Evolutionary conservation across 768 basidiomycete species (phyloP).

Genomic region (Candolleomyces aberdarensis): DNA sequence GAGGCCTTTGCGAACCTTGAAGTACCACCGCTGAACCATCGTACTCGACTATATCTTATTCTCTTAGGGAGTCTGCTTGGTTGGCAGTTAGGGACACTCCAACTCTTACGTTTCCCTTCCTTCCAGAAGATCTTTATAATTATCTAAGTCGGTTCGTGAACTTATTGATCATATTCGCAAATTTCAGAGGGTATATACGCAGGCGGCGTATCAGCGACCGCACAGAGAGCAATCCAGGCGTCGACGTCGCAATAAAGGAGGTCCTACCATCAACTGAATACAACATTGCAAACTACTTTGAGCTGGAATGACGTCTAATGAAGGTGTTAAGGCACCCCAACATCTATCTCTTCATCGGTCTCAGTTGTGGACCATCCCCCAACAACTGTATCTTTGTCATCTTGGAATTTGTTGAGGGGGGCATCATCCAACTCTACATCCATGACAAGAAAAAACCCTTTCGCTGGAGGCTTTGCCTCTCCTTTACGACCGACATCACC

Average conservation of each 20-base stretch:
- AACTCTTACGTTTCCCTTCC: too few species aligned
- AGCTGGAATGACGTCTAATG: constrained; percentile 98
- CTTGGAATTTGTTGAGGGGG: constrained; percentile 91
- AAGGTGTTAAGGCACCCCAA: constrained; percentile 92
- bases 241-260: constrained; percentile 96
- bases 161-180: too few species aligned
- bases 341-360: constrained; percentile 90
- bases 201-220: too few species aligned
- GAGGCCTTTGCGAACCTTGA: too few species aligned
- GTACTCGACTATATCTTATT: too few species aligned
- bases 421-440: constrained; percentile 90
- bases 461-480: constrained; percentile 91
- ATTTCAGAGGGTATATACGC: too few species aligned
- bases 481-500: constrained; percentile 92
- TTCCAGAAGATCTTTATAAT: too few species aligned
- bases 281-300: constrained; percentile 96
- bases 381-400: constrained; percentile 90
- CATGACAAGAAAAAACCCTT: constrained; percentile 79
- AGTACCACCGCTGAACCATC: too few species aligned
- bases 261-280: constrained; percentile 89
- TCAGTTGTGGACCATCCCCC: constrained; percentile 73
- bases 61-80: too few species aligned
- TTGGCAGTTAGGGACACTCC: too few species aligned
- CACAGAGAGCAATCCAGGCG: constrained; percentile 86
- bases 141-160: too few species aligned